Evolutionary conservation across 768 basidiomycete species (phyloP).

Genomic region (Filobasidium wieringae): DNA sequence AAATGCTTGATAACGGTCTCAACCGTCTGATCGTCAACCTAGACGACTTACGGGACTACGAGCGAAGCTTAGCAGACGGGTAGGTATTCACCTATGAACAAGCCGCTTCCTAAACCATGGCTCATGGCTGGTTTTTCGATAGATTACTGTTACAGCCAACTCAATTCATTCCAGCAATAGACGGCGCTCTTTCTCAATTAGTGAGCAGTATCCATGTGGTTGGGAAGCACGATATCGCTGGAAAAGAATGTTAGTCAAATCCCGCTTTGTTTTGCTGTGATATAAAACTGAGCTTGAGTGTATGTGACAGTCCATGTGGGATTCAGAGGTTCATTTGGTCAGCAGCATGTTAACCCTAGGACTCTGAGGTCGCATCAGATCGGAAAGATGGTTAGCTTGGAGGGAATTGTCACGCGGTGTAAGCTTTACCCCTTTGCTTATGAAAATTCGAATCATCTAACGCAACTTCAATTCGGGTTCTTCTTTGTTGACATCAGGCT

Average conservation of each 20-base stretch:
- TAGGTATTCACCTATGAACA: constrained; percentile 21
- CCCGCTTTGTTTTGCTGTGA: background rate
- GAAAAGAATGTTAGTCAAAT: constrained; percentile 49
- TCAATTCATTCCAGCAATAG: constrained; percentile 77
- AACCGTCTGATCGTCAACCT: constrained; percentile 88
- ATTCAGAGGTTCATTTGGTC: constrained; percentile 91
- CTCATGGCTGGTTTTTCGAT: background rate
- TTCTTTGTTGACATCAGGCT: no score
- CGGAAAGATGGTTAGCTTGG: constrained; percentile 89
- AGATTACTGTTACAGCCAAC: constrained; percentile 80
- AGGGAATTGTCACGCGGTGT: constrained; percentile 96
- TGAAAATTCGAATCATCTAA: background rate
- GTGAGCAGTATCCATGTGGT: constrained; percentile 62
- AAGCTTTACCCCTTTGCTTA: no score
- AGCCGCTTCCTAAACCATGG: background rate
- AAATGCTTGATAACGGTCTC: constrained; percentile 68
- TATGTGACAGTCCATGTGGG: constrained; percentile 55
- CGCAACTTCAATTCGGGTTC: background rate
- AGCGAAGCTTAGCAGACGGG: constrained; percentile 68
- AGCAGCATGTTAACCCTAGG: constrained; percentile 92
- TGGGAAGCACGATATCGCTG: constrained; percentile 68
- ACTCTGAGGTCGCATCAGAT: constrained; percentile 78
- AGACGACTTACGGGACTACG: constrained; percentile 87
- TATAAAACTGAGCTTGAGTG: background rate
- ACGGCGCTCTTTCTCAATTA: constrained; percentile 64